These are phyloP conservation scores for Taphrina wiesneri DNA, from an alignment of 1,139 yeast species.

Conservation along the genomic window DNA sequence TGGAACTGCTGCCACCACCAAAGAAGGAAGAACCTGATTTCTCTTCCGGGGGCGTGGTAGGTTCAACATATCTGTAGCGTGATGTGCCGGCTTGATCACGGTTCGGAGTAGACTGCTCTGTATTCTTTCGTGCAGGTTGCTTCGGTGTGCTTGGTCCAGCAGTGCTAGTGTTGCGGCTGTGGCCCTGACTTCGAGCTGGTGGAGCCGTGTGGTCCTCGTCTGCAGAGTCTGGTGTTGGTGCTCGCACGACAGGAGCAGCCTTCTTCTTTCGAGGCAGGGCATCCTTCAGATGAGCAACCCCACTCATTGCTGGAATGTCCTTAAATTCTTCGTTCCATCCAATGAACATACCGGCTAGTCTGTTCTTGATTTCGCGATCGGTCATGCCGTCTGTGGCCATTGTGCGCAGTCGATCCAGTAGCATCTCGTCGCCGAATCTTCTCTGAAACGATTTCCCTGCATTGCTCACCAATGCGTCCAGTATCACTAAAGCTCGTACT, in stretches of 20 bases:
- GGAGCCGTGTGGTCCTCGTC: slow-evolving; percentile 40
- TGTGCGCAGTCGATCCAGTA: slow-evolving; percentile 64
- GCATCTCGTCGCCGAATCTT: slow-evolving; percentile 65
- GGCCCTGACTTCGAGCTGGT: slow-evolving; percentile 16
- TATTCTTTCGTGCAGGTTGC: slow-evolving; percentile 6
- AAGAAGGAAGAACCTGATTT: slow-evolving; percentile 13
- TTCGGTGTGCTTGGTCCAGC: slow-evolving; percentile 34
- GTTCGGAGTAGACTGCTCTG: not conserved
- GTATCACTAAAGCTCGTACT: slow-evolving; percentile 62
- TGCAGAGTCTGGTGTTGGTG: slow-evolving; percentile 42
- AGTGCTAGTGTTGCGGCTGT: slow-evolving; percentile 20
- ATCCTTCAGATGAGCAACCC: slow-evolving; percentile 55
- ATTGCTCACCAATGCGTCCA: slow-evolving; percentile 76
- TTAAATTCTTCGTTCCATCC: slow-evolving; percentile 65
- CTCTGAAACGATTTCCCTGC: slow-evolving; percentile 54
- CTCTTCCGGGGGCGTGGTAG: slow-evolving; percentile 32
- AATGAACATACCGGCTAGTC: slow-evolving; percentile 54
- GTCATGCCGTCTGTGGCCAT: slow-evolving; percentile 52
- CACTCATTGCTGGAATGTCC: slow-evolving; percentile 55
- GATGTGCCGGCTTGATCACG: slow-evolving; percentile 22
- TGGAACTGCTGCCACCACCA: slow-evolving; percentile 9
- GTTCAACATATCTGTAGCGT: slow-evolving; percentile 24
- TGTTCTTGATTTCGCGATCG: slow-evolving; percentile 53
- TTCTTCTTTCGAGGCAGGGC: slow-evolving; percentile 47
- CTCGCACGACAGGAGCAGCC: slow-evolving; percentile 34